Base-by-base conservation (phyloP, 768 basidiomycete species). In the Kwoniella sp. region DNA sequence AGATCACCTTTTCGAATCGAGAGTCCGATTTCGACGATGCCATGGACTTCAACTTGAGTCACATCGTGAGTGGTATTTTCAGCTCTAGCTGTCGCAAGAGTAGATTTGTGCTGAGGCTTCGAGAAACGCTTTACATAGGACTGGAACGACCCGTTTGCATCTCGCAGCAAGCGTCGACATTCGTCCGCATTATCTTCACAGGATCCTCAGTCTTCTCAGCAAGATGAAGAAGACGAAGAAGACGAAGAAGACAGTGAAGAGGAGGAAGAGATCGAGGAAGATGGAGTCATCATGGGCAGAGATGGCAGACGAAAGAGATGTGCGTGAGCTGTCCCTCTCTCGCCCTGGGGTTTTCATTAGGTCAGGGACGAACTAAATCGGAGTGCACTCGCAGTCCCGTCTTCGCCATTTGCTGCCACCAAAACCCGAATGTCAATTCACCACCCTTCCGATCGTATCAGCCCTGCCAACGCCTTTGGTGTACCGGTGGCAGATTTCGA, bases 1-100 rank as follows among this genome's bases (percentile, higher is more conserved):
- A 70, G 40, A 76, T 76, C 58, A 73, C 74, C 0, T 72, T 70
- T 27, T 59, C 64, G 15, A 68, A 61, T 2, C 21, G 55, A 21
- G 72, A 70, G 36, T 17, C 60, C 21, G 50, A 55, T 6, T 64
- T 66, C 58, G 60, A 69, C 6, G 44, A 60, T 0, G 65, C 52
- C 2, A 48, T 73, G 6, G 63, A 70, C 52, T 55, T 58, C 30
- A 51, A 62, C 10, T 69, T 71, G 47, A 36, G 36, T 1, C 62
- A 60, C 15, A 58, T 73, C 24, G 74, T 76, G 13, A 67, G 73
- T 67, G 17, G 17, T 19, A 15, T 44, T 3, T 3, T 5, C 5
- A 12, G 7, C 7, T 27, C 47, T 50, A 8, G 36, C 17, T 15
- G 10, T 7, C 22, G 1, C 22, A 21, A 5, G 40, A 2, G n/a